phyloP scores from a whole-genome alignment of 352 stramenopile species.

The Aphanomyces invadans region DNA sequence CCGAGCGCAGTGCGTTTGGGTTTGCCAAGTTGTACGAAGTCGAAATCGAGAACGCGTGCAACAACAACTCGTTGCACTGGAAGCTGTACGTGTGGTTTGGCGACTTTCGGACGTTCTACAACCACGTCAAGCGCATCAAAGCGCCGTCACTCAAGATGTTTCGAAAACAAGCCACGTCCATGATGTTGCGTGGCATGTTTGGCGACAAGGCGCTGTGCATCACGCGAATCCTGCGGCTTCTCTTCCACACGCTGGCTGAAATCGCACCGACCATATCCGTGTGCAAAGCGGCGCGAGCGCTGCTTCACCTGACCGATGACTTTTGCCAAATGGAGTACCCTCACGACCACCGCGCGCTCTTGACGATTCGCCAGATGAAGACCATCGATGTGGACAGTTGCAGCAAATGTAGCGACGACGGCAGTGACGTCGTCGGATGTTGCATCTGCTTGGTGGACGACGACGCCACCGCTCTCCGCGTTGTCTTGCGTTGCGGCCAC shows the following conservation, averaged over 20 bases:
- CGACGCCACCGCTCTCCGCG: slow-evolving; percentile 6
- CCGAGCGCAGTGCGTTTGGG: slow-evolving; percentile 27
- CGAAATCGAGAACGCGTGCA: slow-evolving; percentile 23
- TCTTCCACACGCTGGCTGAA: slow-evolving; percentile 36
- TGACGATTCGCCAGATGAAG: slow-evolving; percentile 40
- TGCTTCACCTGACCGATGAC: slow-evolving; percentile 40
- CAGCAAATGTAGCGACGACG: neutral
- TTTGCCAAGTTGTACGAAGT: slow-evolving; percentile 35
- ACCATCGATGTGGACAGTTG: slow-evolving; percentile 25
- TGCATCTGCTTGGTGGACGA: slow-evolving; percentile 44
- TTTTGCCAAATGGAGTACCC: slow-evolving; percentile 46
- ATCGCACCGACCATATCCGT: slow-evolving; percentile 41
- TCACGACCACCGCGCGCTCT: slow-evolving; percentile 36
- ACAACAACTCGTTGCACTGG: slow-evolving; percentile 26
- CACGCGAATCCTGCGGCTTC: slow-evolving; percentile 37
- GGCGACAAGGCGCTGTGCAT: slow-evolving; percentile 44
- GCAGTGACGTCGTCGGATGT: slow-evolving; percentile 31
- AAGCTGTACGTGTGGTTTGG: slow-evolving; percentile 39
- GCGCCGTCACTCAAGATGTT: neutral
- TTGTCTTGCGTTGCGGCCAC: slow-evolving; percentile 52
- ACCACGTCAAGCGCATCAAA: slow-evolving; percentile 36
- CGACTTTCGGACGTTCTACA: slow-evolving; percentile 36
- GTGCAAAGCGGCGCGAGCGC: slow-evolving; percentile 41
- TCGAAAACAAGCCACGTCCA: neutral
- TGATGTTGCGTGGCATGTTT: slow-evolving; percentile 23